Percentiles rank a stretch among this genome's conserved stretches.
These are phyloP conservation scores for Beauveria varroae DNA, from an alignment of 2,329 filamentous ascomycete species.

Conservation along the genomic window DNA sequence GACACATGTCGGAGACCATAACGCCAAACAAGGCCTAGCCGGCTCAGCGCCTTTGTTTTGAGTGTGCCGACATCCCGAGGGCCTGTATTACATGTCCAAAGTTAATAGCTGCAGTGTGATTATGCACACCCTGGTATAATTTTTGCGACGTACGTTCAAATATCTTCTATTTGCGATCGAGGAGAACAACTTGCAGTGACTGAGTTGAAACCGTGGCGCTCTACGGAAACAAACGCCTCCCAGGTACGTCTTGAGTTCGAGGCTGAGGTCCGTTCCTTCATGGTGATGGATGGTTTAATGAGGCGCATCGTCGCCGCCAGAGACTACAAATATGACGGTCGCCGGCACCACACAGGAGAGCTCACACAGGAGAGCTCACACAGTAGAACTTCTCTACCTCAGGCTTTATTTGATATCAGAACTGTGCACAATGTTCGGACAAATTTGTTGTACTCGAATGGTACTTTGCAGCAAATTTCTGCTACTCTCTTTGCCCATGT, in stretches of 20 bases:
- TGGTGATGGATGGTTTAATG: background rate
- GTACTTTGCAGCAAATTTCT: background rate
- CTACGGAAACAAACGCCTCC: background rate
- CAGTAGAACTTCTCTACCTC: background rate
- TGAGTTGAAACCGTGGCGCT: background rate
- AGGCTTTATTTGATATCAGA: too few species aligned
- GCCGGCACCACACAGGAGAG: background rate
- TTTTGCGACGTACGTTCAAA: background rate
- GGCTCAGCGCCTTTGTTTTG: background rate
- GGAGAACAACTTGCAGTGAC: background rate
- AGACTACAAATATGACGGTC: background rate
- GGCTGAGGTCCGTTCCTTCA: background rate
- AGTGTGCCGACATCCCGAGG: background rate
- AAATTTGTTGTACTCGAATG: background rate
- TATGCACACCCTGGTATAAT: background rate
- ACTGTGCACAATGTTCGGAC: background rate
- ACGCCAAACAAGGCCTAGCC: background rate
- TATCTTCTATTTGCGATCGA: background rate
- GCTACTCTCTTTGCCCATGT: background rate
- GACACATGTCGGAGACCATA: background rate
- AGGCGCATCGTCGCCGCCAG: background rate
- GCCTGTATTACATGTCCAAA: background rate
- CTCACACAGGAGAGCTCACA: too few species aligned
- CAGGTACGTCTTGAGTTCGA: background rate
- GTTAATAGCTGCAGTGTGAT: background rate